These are phyloP conservation scores for Penicillium polonicum DNA, from an alignment of 2,329 filamentous ascomycete species.

Conservation along the genomic window DNA sequence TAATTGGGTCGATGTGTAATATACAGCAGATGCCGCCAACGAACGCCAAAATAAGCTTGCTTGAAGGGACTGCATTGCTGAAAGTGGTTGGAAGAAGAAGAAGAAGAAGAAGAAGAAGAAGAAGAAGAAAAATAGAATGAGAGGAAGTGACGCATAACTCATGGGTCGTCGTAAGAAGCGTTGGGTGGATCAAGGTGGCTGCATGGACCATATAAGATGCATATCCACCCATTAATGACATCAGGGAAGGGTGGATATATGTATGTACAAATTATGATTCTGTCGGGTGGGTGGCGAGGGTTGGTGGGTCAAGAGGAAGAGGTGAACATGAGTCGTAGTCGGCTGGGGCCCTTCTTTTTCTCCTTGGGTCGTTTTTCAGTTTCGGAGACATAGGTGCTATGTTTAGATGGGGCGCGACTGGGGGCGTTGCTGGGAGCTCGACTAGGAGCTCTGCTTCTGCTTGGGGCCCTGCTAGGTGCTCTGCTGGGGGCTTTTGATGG, in stretches of 20 bases:
- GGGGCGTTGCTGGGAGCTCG: conserved; percentile 14
- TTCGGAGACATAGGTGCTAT: conserved; percentile 25
- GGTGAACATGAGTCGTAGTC: conserved; percentile 39
- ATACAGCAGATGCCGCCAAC: neutral
- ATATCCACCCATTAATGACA: conserved; percentile 1
- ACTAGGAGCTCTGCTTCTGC: conserved; percentile 12
- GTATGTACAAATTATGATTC: conserved; percentile 15
- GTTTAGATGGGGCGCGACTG: conserved; percentile 20
- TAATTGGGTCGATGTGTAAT: neutral
- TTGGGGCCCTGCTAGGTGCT: conserved; percentile 12
- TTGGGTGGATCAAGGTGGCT: neutral
- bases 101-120: neutral
- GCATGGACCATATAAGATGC: neutral
- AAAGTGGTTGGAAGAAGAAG: neutral
- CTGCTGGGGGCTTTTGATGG: conserved; percentile 23
- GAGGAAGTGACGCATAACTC: neutral
- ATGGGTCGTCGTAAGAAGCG: neutral
- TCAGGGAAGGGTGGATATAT: conserved; percentile 26
- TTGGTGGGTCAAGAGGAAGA: conserved; percentile 13
- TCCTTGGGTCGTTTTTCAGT: conserved; percentile 32
- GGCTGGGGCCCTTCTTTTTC: conserved; percentile 43
- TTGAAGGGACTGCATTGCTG: neutral
- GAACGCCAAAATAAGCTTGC: neutral
- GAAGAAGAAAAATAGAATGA: neutral
- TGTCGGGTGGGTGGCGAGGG: neutral